Percentiles rank a stretch among this genome's conserved stretches.
phyloP scores from a whole-genome alignment of 2,329 filamentous ascomycete species.

The Didymella keratinophila region DNA sequence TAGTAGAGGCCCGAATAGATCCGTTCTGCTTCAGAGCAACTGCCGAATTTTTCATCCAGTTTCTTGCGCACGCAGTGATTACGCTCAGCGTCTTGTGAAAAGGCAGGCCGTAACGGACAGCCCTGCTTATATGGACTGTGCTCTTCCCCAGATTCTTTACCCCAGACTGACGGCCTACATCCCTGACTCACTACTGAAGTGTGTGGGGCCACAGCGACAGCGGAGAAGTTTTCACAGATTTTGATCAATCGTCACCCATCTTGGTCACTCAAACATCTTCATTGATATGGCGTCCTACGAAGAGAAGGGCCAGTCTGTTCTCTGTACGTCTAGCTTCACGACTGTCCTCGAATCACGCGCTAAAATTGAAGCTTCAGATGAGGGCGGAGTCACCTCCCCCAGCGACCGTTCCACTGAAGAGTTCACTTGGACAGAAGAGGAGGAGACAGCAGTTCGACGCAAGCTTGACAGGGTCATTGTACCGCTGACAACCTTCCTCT shows the following conservation, averaged over 20 bases:
- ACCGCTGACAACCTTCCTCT: conserved; percentile 62
- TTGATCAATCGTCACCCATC: neutral
- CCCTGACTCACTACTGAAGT: conserved; percentile 18
- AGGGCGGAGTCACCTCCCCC: conserved; percentile 13
- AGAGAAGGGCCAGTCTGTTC: conserved; percentile 14
- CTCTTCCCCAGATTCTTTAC: conserved; percentile 40
- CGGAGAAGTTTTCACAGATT: conserved; percentile 9
- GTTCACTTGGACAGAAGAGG: conserved; percentile 60
- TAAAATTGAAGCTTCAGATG: conserved; percentile 11
- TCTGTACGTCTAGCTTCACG: conserved; percentile 4
- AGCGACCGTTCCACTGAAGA: conserved; percentile 45
- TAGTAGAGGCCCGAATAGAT: conserved; percentile 27
- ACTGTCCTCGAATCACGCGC: neutral
- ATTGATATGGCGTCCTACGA: conserved; percentile 5
- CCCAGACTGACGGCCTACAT: conserved; percentile 28
- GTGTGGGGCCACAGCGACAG: conserved; percentile 28
- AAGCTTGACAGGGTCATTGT: conserved; percentile 63
- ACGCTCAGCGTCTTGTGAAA: conserved; percentile 5
- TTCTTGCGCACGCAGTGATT: conserved; percentile 21
- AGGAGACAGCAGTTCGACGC: conserved; percentile 59
- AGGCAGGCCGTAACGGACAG: conserved; percentile 26
- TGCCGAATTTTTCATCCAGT: conserved; percentile 38
- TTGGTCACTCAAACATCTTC: neutral
- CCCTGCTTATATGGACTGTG: conserved; percentile 41
- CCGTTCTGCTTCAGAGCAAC: conserved; percentile 33